These are phyloP conservation scores for Ceratocystis cacaofunesta DNA, from an alignment of 2,329 filamentous ascomycete species.

Conservation along the genomic window DNA sequence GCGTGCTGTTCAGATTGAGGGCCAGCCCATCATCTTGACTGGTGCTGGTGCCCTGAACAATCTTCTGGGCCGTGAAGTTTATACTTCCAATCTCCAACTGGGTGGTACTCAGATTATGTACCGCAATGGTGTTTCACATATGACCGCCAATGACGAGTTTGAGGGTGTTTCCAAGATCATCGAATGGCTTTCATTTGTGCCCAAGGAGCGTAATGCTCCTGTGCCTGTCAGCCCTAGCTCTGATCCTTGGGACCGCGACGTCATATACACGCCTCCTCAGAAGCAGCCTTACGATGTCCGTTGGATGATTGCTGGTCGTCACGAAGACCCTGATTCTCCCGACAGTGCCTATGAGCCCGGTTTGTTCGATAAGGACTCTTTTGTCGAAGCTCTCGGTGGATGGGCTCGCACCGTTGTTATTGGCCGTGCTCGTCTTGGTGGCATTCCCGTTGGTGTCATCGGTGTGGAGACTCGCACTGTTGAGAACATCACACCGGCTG, in stretches of 20 bases:
- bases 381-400: constrained; percentile 88
- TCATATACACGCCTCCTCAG: constrained; percentile 66
- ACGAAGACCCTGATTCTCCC: constrained; percentile 43
- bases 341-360: constrained; percentile 59
- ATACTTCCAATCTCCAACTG: constrained; percentile 96
- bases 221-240: constrained; percentile 79
- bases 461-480: constrained; percentile 89
- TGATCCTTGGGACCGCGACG: constrained; percentile 85
- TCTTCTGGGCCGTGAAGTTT: constrained; percentile 90
- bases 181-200: constrained; percentile 93
- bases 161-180: constrained; percentile 96
- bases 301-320: constrained; percentile 77
- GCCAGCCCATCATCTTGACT: constrained; percentile 95
- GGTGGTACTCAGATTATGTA: constrained; percentile 99
- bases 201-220: constrained; percentile 84
- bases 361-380: constrained; percentile 92
- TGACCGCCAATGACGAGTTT: constrained; percentile 96
- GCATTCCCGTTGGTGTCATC: constrained; percentile 97
- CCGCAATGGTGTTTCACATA: constrained; percentile 97
- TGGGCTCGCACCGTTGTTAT: constrained; percentile 97
- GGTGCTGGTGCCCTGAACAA: constrained; percentile 97
- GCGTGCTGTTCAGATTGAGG: constrained; percentile 96
- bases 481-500: constrained; percentile 91
- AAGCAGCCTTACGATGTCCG: constrained; percentile 85
- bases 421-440: constrained; percentile 86